Base-by-base conservation (phyloP, 1,139 yeast species). In the Pichia sp. region DNA sequence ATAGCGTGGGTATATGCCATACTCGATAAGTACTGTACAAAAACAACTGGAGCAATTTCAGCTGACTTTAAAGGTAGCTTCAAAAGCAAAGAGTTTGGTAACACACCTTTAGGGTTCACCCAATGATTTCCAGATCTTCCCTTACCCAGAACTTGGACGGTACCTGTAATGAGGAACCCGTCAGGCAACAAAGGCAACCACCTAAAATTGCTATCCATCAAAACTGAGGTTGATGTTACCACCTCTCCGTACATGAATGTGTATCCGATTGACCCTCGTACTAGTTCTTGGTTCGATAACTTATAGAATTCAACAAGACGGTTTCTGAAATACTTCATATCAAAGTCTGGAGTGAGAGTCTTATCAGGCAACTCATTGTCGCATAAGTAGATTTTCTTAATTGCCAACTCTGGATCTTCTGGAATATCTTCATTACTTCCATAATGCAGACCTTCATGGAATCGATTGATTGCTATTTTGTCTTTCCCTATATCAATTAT, bases 61-160 rank as follows among this genome's bases (percentile, higher is more conserved):
- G 75, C 69, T 1, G 38, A 6, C 65, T 64, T 61, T 12, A 73
- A 56, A 0, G 92, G 88, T 20, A 89, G 71, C 53, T 83, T 79
- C 59, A 90, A 70, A 6, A 90, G 79, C 1, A 84, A 79, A 0
- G 97, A 89, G 36, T 84, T 81, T 0, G 98, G 96, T 69, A 91
- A 73, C 0, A 91, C 96, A 7, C 99, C 99, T 41, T 80, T 79
- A 1, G 99, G 99, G 61, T 90, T 92, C 30, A 95, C 85, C 99
- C 99, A 95, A 1, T 85, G 85, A 63, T 95, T 95, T 2, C 95
- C 95, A 6, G 97, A 96, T 57, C 99, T 80, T 1, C 99, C 99
- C 52, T 95, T 77, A 1, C 99, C 99, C 0, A 91, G 80, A 1
- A 89, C 84, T 68, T 95, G 99, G 2, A 87, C 81, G 1, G 93